Conservation (phyloP, 306 rosid species). For the Calophaca sinica region DNA sequence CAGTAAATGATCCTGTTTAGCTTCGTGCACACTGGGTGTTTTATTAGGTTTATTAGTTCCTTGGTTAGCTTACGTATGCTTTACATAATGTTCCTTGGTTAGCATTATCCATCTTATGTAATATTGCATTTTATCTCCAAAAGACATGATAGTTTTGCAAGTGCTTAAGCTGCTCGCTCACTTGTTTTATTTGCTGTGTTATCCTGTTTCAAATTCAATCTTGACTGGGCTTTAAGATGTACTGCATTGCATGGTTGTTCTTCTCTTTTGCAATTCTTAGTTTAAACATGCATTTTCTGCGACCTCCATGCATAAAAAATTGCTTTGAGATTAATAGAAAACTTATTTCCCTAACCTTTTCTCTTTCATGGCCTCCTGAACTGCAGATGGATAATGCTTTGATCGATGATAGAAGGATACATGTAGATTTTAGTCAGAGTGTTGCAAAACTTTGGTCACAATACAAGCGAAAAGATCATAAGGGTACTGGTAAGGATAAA, state of each 20-base stretch:
- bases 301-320: neutral
- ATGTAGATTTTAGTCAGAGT: conserved; percentile 98
- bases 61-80: conserved; percentile 26
- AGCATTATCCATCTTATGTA: conserved; percentile 20
- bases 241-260: neutral
- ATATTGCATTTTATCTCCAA: conserved; percentile 34
- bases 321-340: conserved; percentile 19
- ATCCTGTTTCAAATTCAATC: conserved; percentile 14
- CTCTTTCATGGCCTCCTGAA: conserved; percentile 34
- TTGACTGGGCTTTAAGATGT: conserved; percentile 25
- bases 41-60: conserved; percentile 8
- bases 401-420: conserved; percentile 97
- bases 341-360: neutral
- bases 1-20: neutral
- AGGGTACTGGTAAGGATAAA: conserved; percentile 66
- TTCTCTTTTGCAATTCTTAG: conserved; percentile 6
- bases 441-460: conserved; percentile 93
- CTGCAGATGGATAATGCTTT: conserved; percentile 95
- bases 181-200: conserved; percentile 35
- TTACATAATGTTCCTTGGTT: conserved; percentile 12
- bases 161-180: conserved; percentile 10
- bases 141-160: conserved; percentile 22
- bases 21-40: conserved; percentile 31
- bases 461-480: conserved; percentile 72
- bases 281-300: conserved; percentile 23